Evolutionary conservation across 2,329 filamentous ascomycete species (phyloP).

Genomic region (Monosporascus sp.): DNA sequence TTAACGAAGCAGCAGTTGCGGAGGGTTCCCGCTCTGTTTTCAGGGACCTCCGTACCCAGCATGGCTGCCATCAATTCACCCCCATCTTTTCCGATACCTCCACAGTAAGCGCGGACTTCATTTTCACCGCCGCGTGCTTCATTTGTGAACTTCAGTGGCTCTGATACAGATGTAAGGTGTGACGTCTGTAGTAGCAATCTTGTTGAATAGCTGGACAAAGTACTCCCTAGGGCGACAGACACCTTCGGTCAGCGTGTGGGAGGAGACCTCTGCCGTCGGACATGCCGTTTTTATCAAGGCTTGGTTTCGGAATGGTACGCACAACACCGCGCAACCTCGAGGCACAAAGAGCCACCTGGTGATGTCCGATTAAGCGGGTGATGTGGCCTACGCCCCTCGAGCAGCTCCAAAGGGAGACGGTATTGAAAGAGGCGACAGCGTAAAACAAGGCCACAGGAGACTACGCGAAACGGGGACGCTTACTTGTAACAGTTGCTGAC

Average conservation of each 20-base stretch:
- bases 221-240: constrained; percentile 33
- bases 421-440: neutral
- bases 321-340: constrained; percentile 63
- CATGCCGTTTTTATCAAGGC: constrained; percentile 59
- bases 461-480: constrained; percentile 6
- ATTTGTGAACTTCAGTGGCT: constrained; percentile 58
- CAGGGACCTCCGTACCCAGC: constrained; percentile 59
- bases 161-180: constrained; percentile 57
- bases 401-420: neutral
- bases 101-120: too few relatives aligned
- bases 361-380: constrained; percentile 7
- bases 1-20: constrained; percentile 57
- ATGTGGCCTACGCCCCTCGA: neutral
- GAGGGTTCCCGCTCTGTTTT: constrained; percentile 45
- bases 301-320: constrained; percentile 64
- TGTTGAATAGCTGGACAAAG: constrained; percentile 61
- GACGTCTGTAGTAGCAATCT: constrained; percentile 61
- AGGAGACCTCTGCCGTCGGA: constrained; percentile 64
- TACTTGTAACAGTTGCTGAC: constrained; percentile 65
- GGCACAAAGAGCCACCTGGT: constrained; percentile 63
- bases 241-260: constrained; percentile 27
- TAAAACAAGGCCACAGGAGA: neutral
- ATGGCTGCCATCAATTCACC: constrained; percentile 49
- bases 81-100: too few relatives aligned
- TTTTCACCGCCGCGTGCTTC: constrained; percentile 13